Evolutionary conservation across 2,329 filamentous ascomycete species (phyloP).

Genomic region (Cephalotrichum gorgonifer): DNA sequence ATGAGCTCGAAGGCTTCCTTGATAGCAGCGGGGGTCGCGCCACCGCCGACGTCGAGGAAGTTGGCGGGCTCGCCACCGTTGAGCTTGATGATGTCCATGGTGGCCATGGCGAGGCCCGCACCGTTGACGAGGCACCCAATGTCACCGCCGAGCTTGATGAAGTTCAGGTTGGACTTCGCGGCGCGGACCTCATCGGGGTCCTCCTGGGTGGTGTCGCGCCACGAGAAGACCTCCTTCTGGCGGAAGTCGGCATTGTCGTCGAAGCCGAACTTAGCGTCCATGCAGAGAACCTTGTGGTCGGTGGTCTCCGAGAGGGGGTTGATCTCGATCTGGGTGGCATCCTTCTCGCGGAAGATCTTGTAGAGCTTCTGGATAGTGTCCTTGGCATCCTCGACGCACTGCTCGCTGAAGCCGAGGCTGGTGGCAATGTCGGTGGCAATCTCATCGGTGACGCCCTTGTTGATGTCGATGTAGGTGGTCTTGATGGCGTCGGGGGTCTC

Average conservation of each 20-base stretch:
- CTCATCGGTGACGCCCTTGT: slow-evolving; percentile 88
- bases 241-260: slow-evolving; percentile 99
- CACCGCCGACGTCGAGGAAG: slow-evolving; percentile 97
- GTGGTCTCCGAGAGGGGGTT: slow-evolving; percentile 98
- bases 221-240: slow-evolving; percentile 90
- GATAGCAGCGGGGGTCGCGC: slow-evolving; percentile 93
- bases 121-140: slow-evolving; percentile 99
- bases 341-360: slow-evolving; percentile 96
- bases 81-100: slow-evolving; percentile 99
- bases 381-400: slow-evolving; percentile 92
- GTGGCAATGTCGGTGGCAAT: slow-evolving; percentile 83
- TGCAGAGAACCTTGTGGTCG: slow-evolving; percentile 95
- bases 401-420: slow-evolving; percentile 93
- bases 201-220: slow-evolving; percentile 92
- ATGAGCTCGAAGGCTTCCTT: slow-evolving; percentile 97
- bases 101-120: slow-evolving; percentile 98
- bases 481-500: slow-evolving; percentile 93
- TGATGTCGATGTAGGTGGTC: slow-evolving; percentile 89
- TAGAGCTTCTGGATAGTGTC: slow-evolving; percentile 98
- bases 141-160: slow-evolving; percentile 99
- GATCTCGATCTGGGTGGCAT: slow-evolving; percentile 99
- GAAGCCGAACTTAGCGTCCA: slow-evolving; percentile 98
- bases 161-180: slow-evolving; percentile 90
- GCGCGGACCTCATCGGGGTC: slow-evolving; percentile 97
- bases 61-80: slow-evolving; percentile 94